A percentile compares a stretch with the other conserved stretches of the same genome.
These are phyloP conservation scores for Deinandra increscens DNA, from an alignment of 129 eudicot species.

Conservation along the genomic window DNA sequence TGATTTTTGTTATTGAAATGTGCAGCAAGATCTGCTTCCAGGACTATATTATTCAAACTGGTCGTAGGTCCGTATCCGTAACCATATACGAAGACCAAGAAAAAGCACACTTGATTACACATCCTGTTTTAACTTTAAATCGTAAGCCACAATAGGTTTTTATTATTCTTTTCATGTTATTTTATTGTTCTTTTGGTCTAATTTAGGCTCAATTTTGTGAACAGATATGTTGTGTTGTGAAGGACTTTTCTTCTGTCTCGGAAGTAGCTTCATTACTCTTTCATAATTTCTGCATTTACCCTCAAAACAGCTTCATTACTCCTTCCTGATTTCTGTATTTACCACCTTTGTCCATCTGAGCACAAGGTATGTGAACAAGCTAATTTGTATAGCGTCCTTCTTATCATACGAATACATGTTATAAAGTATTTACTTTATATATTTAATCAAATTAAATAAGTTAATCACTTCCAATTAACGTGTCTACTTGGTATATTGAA, in stretches of 20 bases:
- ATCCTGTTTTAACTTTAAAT: conserved; percentile 96
- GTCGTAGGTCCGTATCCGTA: conserved; percentile 78
- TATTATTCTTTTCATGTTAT: conserved; percentile 7
- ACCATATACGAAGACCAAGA: conserved; percentile 93
- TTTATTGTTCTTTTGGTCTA: background rate
- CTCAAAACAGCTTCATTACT: too few relatives aligned
- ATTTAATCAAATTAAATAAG: too few relatives aligned
- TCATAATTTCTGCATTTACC: conserved; percentile 96
- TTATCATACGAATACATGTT: too few relatives aligned
- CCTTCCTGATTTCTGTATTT: too few relatives aligned
- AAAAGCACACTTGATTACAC: conserved; percentile 87
- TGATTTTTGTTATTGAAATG: conserved; percentile 13
- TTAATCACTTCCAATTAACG: too few relatives aligned
- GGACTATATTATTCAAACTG: conserved; percentile 81
- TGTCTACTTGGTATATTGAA: too few relatives aligned
- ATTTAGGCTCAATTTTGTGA: background rate
- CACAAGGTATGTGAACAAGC: too few relatives aligned
- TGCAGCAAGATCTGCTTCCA: conserved; percentile 31
- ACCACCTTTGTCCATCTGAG: too few relatives aligned
- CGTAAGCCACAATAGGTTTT: conserved; percentile 48
- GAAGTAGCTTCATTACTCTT: conserved; percentile 96
- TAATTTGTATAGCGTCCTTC: too few relatives aligned
- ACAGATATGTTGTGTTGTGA: conserved; percentile 94
- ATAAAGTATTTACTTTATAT: too few relatives aligned
- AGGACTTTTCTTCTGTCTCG: conserved; percentile 96